Percentiles rank a stretch among this genome's conserved stretches.
These are phyloP conservation scores for Colletotrichum agaves DNA, from an alignment of 2,329 filamentous ascomycete genomes.

Conservation along the genomic window DNA sequence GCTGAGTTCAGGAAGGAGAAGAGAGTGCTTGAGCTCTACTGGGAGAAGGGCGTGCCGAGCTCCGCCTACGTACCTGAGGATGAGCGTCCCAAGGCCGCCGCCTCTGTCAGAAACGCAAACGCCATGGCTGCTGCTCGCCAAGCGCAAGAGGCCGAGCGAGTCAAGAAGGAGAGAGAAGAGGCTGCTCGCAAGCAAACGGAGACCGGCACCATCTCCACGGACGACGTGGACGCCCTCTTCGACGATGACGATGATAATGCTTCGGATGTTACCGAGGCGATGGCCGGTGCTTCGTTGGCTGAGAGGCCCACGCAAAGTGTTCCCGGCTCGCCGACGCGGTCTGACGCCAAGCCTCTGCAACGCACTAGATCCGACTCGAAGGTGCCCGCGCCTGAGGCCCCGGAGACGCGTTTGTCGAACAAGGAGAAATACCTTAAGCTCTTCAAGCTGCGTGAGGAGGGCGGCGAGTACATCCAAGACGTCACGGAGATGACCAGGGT, in stretches of 20 bases:
- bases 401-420: constrained; percentile 84
- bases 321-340: constrained; percentile 87
- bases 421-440: constrained; percentile 96
- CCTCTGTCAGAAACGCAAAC: constrained; percentile 78
- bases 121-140: constrained; percentile 81
- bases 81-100: constrained; percentile 87
- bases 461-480: constrained; percentile 97
- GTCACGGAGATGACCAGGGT: constrained; percentile 97
- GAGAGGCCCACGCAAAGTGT: constrained; percentile 96
- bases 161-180: constrained; percentile 88
- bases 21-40: constrained; percentile 94
- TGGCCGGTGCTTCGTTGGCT: constrained; percentile 87
- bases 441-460: constrained; percentile 90
- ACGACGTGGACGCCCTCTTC: constrained; percentile 95
- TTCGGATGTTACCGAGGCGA: constrained; percentile 89
- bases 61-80: constrained; percentile 97
- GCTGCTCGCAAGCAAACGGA: constrained; percentile 93
- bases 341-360: constrained; percentile 76
- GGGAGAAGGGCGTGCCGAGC: constrained; percentile 98
- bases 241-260: constrained; percentile 91
- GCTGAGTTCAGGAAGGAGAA: constrained; percentile 99
- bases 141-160: constrained; percentile 83
- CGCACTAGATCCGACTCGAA: constrained; percentile 95
- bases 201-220: constrained; percentile 91
- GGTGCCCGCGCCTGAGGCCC: constrained; percentile 78